These are phyloP conservation scores for Yamadazyma kitorensis DNA, from an alignment of 805 yeast genomes.

Conservation along the genomic window DNA sequence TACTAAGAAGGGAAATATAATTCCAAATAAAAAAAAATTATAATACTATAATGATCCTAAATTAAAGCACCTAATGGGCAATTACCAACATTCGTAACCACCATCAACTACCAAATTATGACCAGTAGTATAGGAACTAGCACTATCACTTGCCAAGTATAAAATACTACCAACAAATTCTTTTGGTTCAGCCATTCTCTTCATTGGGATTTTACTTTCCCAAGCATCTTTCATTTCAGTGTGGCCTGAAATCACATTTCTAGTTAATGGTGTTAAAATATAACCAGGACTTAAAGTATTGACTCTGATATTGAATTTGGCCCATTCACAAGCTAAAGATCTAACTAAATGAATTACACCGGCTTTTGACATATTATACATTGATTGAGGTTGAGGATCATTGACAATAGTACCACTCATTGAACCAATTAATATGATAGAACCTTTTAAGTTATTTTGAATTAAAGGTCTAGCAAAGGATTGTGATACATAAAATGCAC, in stretches of 20 bases:
- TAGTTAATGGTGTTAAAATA: constrained; percentile 75
- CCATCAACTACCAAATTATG: constrained; percentile 82
- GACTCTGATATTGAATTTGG: constrained; percentile 69
- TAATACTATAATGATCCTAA: too few relatives aligned
- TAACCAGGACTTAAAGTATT: constrained; percentile 80
- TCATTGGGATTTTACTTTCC: constrained; percentile 72
- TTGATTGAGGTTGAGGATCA: constrained; percentile 76
- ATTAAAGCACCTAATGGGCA: too few relatives aligned
- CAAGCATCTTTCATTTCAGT: constrained; percentile 65
- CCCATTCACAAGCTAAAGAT: constrained; percentile 81
- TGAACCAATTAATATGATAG: constrained; percentile 69
- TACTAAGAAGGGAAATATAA: too few relatives aligned
- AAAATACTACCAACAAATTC: constrained; percentile 77
- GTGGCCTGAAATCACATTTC: constrained; percentile 61
- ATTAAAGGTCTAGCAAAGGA: constrained; percentile 68
- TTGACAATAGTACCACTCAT: constrained; percentile 78
- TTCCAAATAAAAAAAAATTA: too few relatives aligned
- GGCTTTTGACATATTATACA: constrained; percentile 83
- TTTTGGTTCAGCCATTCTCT: constrained; percentile 81
- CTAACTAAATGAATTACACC: constrained; percentile 79
- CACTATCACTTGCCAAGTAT: constrained; percentile 68
- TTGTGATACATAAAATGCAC: constrained; percentile 72
- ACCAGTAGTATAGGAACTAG: constrained; percentile 80
- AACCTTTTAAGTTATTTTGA: constrained; percentile 52
- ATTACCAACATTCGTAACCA: constrained; percentile 80